Percentiles rank a stretch among this genome's conserved stretches.
These are phyloP conservation scores for Nigrospora oryzae DNA, from an alignment of 2,329 filamentous ascomycete genomes.

Conservation along the genomic window DNA sequence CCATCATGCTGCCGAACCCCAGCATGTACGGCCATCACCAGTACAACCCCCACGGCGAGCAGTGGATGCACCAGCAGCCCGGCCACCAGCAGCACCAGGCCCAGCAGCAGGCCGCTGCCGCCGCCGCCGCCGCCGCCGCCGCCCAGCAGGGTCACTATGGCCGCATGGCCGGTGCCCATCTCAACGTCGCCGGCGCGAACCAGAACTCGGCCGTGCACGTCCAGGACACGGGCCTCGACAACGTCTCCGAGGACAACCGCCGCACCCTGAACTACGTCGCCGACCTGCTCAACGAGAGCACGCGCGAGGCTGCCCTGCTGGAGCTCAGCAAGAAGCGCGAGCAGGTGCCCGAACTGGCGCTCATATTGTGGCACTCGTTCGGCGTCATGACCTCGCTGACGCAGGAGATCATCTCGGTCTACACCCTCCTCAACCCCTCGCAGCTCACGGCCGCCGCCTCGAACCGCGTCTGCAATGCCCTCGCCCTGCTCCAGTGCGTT, in stretches of 20 bases:
- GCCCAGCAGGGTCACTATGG: slow-evolving; percentile 59
- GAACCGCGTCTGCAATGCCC: slow-evolving; percentile 93
- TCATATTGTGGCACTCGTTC: slow-evolving; percentile 98
- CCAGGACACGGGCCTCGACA: slow-evolving; percentile 52
- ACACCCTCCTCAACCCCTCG: slow-evolving; percentile 90
- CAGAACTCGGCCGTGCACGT: slow-evolving; percentile 37
- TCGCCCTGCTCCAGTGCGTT: slow-evolving; percentile 92
- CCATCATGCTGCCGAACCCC: slow-evolving; percentile 56
- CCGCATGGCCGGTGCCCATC: slow-evolving; percentile 61
- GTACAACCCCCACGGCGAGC: slow-evolving; percentile 53
- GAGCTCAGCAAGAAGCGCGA: slow-evolving; percentile 98
- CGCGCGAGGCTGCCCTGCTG: slow-evolving; percentile 81
- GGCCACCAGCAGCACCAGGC: slow-evolving; percentile 50
- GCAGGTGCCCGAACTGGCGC: slow-evolving; percentile 89
- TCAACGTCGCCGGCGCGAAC: slow-evolving; percentile 29
- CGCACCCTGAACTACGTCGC: slow-evolving; percentile 90
- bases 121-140: slow-evolving; percentile 44
- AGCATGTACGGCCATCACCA: slow-evolving; percentile 58
- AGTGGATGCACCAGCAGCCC: slow-evolving; percentile 62
- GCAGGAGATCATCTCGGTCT: slow-evolving; percentile 98
- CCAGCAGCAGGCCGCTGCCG: slow-evolving; percentile 43
- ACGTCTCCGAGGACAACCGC: slow-evolving; percentile 81
- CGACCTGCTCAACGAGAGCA: slow-evolving; percentile 78
- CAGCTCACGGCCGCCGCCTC: slow-evolving; percentile 96
- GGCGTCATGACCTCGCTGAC: slow-evolving; percentile 97